These are phyloP conservation scores for Lepiota venenata DNA, from an alignment of 768 basidiomycete species.

Conservation along the genomic window DNA sequence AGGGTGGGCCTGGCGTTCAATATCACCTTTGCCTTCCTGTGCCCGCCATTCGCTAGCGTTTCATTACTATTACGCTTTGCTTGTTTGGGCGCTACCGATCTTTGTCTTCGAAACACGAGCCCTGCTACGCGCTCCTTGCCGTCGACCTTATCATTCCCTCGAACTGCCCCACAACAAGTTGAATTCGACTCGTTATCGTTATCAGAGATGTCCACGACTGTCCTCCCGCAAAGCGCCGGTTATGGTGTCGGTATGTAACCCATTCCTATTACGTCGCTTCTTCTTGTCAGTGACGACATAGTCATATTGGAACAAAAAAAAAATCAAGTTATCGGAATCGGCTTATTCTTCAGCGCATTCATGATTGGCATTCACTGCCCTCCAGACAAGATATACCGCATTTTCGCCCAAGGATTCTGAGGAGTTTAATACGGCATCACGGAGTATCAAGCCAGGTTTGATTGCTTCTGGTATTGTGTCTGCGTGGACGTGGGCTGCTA, in stretches of 20 bases:
- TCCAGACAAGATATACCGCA: slow-evolving; percentile 82
- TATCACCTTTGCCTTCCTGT: too few relatives aligned
- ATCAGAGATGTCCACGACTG: slow-evolving; percentile 11
- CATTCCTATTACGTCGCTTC: neutral
- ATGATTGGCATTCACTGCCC: slow-evolving; percentile 74
- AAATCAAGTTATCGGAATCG: slow-evolving; percentile 64
- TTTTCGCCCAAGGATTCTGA: slow-evolving; percentile 79
- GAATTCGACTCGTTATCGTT: too few relatives aligned
- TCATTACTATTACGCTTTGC: too few relatives aligned
- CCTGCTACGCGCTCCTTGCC: too few relatives aligned
- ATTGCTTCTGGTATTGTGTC: slow-evolving; percentile 92
- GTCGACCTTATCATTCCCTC: too few relatives aligned
- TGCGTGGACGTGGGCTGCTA: slow-evolving; percentile 91
- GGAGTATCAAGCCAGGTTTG: slow-evolving; percentile 85
- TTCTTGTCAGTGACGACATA: neutral
- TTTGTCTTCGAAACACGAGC: too few relatives aligned
- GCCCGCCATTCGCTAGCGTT: too few relatives aligned
- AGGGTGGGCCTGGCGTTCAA: too few relatives aligned
- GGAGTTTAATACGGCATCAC: slow-evolving; percentile 79
- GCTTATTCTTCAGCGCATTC: slow-evolving; percentile 81
- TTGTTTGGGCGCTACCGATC: too few relatives aligned
- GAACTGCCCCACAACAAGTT: too few relatives aligned
- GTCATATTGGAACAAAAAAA: neutral
- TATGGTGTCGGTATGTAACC: slow-evolving; percentile 72
- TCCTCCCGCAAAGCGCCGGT: slow-evolving; percentile 79